phyloP scores from a whole-genome alignment of 2,329 filamentous ascomycete species.

The Aspergillus pseudoviridinutans region DNA sequence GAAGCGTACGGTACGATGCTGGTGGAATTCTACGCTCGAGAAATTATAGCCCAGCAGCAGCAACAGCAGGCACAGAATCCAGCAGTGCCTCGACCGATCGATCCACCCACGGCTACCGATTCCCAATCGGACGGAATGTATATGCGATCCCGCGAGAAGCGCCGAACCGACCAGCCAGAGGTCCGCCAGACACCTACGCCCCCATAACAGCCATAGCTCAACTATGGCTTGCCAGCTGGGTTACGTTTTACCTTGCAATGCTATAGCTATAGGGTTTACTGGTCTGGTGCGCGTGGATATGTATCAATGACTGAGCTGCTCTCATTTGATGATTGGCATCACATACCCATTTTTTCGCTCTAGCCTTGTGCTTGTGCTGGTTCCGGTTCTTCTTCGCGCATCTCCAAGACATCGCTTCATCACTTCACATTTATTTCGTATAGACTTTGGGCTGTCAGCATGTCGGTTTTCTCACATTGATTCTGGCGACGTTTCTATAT shows the following conservation, averaged over 20 bases:
- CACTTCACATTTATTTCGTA: slow-evolving; percentile 6
- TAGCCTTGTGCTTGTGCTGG: neutral
- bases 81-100: slow-evolving; percentile 17
- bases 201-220: slow-evolving; percentile 17
- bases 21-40: slow-evolving; percentile 93
- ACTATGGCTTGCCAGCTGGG: slow-evolving; percentile 5
- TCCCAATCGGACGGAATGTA: slow-evolving; percentile 29
- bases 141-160: slow-evolving; percentile 29
- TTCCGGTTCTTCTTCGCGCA: neutral
- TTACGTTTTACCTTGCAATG: neutral
- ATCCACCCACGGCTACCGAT: slow-evolving; percentile 11
- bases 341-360: slow-evolving; percentile 13
- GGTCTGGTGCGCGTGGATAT: neutral
- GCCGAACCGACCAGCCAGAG: slow-evolving; percentile 16
- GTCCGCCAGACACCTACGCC: slow-evolving; percentile 34
- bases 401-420: neutral
- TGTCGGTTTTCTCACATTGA: slow-evolving; percentile 6
- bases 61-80: slow-evolving; percentile 20
- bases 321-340: slow-evolving; percentile 11
- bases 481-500: neutral
- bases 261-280: slow-evolving; percentile 7
- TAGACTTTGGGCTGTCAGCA: slow-evolving; percentile 15
- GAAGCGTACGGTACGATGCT: slow-evolving; percentile 98
- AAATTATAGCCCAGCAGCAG: slow-evolving; percentile 68
- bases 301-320: slow-evolving; percentile 1